Evolutionary conservation across 1,284 basidiomycete species (phyloP).

Genomic region (Ceratobasidium sp.): DNA sequence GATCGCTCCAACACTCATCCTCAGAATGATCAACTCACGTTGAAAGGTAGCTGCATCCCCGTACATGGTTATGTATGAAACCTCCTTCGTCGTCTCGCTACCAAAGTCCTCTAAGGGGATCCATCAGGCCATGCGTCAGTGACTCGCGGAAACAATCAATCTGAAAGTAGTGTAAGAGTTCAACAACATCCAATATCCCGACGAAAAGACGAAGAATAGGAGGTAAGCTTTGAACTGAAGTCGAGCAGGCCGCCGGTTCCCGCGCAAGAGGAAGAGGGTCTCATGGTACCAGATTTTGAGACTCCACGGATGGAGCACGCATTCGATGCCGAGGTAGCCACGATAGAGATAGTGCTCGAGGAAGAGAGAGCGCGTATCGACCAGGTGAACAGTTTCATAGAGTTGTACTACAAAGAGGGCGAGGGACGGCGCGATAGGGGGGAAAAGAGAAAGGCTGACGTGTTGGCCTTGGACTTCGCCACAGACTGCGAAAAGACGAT

Average conservation of each 20-base stretch:
- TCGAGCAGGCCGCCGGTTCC: too few relatives aligned
- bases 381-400: slow-evolving; percentile 96
- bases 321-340: slow-evolving; percentile 96
- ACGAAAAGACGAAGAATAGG: neutral
- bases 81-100: slow-evolving; percentile 86
- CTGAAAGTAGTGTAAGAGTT: too few relatives aligned
- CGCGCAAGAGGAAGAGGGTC: slow-evolving; percentile 90
- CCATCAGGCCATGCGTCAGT: slow-evolving; percentile 92
- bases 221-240: neutral
- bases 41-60: slow-evolving; percentile 96
- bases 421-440: slow-evolving; percentile 22
- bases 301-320: slow-evolving; percentile 91
- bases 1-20: too few relatives aligned
- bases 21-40: slow-evolving; percentile 85
- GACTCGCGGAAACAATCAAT: slow-evolving; percentile 96
- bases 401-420: slow-evolving; percentile 77
- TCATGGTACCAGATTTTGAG: slow-evolving; percentile 97
- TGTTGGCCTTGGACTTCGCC: slow-evolving; percentile 99
- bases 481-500: slow-evolving; percentile 76
- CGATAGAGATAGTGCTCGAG: slow-evolving; percentile 99
- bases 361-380: slow-evolving; percentile 94
- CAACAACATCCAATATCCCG: neutral
- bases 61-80: slow-evolving; percentile 93
- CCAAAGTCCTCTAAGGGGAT: slow-evolving; percentile 96
- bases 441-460: slow-evolving; percentile 65